Evolutionary conservation across 164 flowering plant species (phyloP).

Genomic region (Magnolia kwangsiensis): DNA sequence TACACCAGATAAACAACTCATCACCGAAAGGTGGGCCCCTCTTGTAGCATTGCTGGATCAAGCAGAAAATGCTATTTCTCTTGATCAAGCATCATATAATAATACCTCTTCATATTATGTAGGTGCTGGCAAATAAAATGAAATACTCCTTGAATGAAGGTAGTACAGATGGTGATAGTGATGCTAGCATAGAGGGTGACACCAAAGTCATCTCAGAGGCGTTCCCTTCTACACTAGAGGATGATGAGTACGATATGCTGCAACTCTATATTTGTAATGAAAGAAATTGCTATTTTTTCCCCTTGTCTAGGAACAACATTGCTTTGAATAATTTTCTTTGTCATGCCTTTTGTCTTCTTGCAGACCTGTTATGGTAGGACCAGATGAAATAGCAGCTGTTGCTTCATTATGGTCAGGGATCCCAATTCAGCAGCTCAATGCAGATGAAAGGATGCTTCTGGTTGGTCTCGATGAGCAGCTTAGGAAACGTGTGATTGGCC

Average conservation of each 20-base stretch:
- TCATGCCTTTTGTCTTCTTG: constrained; percentile 10
- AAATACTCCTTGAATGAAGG: constrained; percentile 17
- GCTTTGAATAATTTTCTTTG: neutral
- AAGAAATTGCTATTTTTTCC: neutral
- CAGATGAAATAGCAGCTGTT: constrained; percentile 75
- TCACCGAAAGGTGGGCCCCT: too few species aligned
- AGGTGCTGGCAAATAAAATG: constrained; percentile 50
- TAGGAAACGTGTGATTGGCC: constrained; percentile 66
- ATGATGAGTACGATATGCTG: constrained; percentile 46
- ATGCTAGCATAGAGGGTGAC: constrained; percentile 27
- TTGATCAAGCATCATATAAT: too few species aligned
- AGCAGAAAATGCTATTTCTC: too few species aligned
- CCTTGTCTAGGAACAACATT: too few species aligned
- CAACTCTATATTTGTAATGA: constrained; percentile 8
- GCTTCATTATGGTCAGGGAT: constrained; percentile 84
- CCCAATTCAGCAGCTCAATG: constrained; percentile 73
- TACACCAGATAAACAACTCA: too few species aligned
- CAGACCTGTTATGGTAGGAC: constrained; percentile 59
- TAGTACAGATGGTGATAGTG: constrained; percentile 14
- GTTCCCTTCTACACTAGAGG: constrained; percentile 26
- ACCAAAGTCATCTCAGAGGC: constrained; percentile 26
- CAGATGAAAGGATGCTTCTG: constrained; percentile 60
- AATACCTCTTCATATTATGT: constrained; percentile 7
- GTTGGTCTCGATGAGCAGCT: constrained; percentile 69
- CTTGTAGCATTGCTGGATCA: too few species aligned